phyloP scores from a whole-genome alignment of 2,329 filamentous ascomycete genomes.

The Aspergillus chevalieri region DNA sequence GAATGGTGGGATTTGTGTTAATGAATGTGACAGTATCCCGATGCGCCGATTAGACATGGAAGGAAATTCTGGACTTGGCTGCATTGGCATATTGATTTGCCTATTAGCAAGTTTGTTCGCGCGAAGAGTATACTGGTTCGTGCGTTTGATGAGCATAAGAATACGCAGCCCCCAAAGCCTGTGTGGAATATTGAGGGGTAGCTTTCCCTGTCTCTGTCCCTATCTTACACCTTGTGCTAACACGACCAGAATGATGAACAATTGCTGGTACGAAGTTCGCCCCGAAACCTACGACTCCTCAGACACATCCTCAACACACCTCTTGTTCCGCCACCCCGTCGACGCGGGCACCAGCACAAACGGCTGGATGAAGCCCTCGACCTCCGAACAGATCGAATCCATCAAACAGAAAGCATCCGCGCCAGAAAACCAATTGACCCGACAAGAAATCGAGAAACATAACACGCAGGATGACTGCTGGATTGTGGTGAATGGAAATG shows the following conservation, averaged over 20 bases:
- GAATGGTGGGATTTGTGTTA: neutral
- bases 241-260: constrained; percentile 48
- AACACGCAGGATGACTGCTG: constrained; percentile 44
- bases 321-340: constrained; percentile 43
- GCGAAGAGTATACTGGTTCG: constrained; percentile 42
- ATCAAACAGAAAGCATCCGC: constrained; percentile 41
- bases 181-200: constrained; percentile 46
- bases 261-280: constrained; percentile 45
- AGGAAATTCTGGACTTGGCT: constrained; percentile 52
- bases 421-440: constrained; percentile 48
- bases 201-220: neutral
- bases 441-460: constrained; percentile 51
- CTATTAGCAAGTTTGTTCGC: constrained; percentile 38
- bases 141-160: constrained; percentile 47
- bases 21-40: constrained; percentile 33
- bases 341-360: constrained; percentile 40
- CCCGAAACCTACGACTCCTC: constrained; percentile 31
- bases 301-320: constrained; percentile 23
- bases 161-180: constrained; percentile 43
- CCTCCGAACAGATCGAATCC: constrained; percentile 40
- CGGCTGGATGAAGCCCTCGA: constrained; percentile 49
- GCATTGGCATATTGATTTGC: constrained; percentile 48
- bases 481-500: constrained; percentile 49
- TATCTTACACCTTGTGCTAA: constrained; percentile 16
- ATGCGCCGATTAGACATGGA: constrained; percentile 46